Evolutionary conservation across 306 rosid genomes (phyloP), one percentile per base, ranked within the genome.

Genomic region (Astragalus glycyphyllos): DNA sequence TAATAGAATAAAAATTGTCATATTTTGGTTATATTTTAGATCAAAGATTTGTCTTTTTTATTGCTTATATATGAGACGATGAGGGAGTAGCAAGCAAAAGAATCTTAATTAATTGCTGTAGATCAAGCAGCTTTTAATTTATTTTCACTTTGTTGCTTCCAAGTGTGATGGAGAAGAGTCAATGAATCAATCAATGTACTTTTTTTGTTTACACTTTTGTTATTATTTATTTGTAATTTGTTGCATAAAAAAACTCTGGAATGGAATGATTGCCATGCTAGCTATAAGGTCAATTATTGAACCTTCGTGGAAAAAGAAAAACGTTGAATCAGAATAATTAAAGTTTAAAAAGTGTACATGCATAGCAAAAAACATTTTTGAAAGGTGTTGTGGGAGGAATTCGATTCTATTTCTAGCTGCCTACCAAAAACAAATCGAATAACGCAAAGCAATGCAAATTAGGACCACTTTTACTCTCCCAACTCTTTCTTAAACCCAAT

Each of bases 371-470:
- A 75, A 14, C 68, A 58, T 75, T 75, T 80, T 57, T 37, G 26
- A 74, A 74, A 80, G 51, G 72, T 57, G 23, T 20, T 79, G 40
- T 16, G 26, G 44, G 57, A 29, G 34, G 90, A 78, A 86, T 81
- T 65, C 1, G 91, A 79, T 86, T 81, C 88, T 77, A 46, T 20
- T 20, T 20, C 23, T 20, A 20, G 17, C 29, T 73, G 79, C 86
- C 81, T 56, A 81, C 84, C 82, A 70, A 73, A 63, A 62, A 71
- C 38, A 80, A 54, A 57, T 74, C 57, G 78, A 79, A 81, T 71
- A 68, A 45, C 78, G 9, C 37, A 55, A 61, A 14, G 23, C 23
- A 20, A 20, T 4, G 29, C 54, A 13, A 68, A 72, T 20, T 20
- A 42, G 50, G 13, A 71, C 73, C 72, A 61, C 58, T 44, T 12